Evolutionary conservation across 768 basidiomycete genomes (phyloP).

Genomic region (Rhodotorula kratochvilovae): DNA sequence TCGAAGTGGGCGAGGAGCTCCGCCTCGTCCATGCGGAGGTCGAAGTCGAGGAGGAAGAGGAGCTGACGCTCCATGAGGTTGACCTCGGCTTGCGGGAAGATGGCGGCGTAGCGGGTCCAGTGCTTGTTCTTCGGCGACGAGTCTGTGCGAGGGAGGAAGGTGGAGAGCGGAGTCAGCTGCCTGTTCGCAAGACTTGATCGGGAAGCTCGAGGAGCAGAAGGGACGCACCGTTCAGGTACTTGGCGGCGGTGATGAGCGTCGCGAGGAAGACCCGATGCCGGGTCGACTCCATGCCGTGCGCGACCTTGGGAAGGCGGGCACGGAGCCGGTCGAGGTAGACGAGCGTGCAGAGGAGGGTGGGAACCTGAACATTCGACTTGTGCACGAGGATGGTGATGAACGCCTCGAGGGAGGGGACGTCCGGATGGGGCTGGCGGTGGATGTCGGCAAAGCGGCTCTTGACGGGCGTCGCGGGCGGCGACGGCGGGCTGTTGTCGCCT

Average conservation of each 20-base stretch:
- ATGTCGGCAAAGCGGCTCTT: constrained; percentile 49
- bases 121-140: constrained; percentile 83
- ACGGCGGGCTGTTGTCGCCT: constrained; percentile 52
- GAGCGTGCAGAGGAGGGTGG: constrained; percentile 83
- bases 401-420: constrained; percentile 65
- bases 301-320: constrained; percentile 69
- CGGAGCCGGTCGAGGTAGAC: constrained; percentile 85
- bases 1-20: constrained; percentile 61
- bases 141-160: constrained; percentile 25
- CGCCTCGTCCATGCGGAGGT: constrained; percentile 79
- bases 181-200: not conserved
- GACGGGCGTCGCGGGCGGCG: constrained; percentile 67
- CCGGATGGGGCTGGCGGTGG: constrained; percentile 36
- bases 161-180: not conserved
- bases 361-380: constrained; percentile 71
- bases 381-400: constrained; percentile 79
- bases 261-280: constrained; percentile 84
- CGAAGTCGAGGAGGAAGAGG: constrained; percentile 82
- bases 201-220: constrained; percentile 57
- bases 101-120: constrained; percentile 73
- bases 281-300: constrained; percentile 58
- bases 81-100: constrained; percentile 62
- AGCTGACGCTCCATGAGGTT: constrained; percentile 98
- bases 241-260: constrained; percentile 87
- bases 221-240: constrained; percentile 70